Base-by-base conservation (phyloP, 352 stramenopile genomes). In the Globisporangium uncinulatum region DNA sequence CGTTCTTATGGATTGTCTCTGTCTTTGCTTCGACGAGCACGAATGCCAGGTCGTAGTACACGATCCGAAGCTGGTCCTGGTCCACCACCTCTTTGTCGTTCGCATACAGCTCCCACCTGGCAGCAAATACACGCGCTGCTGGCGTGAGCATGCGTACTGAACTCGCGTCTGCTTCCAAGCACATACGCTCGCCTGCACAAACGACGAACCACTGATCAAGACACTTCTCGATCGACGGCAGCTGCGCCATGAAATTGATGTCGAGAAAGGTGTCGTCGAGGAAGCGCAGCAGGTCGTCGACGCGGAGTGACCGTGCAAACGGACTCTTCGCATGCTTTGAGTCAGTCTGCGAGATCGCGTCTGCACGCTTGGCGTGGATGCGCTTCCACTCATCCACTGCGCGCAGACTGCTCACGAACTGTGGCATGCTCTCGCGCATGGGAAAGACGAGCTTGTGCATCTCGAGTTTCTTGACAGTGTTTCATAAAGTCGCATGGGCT, bases 151-250 rank as follows among this genome's bases (percentile, higher is more conserved):
- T 4, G 7, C 17, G 53, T 13, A 4, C 5, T 21, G 14, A 3
- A 6, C 10, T 46, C 41, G 17, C 7, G 6, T n/a, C 20, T 46
- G 41, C 41, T 21, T n/a, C 45, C 24, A 48, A 20, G 20, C 11
- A 21, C 13, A 41, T 7, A 46, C 10, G 11, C 8, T 6, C 20
- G 15, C 20, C 32, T 13, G 0, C 42, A 47, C n/a, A 29, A 4
- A 53, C 10, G 20, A 37, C 53, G 41, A 54, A 89, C 82, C 82
- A 94, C 49, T 76, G 76, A 6, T 82, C 73, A 1, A 92, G 63
- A 48, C 79, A 90, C 51, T 83, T 83, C 37, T 94, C 80, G 44
- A 94, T 92, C 24, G 82, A 92, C 46, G 84, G 84, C 11, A 94
- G 58, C 51, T 89, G 79, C 48, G 87, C 76, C 77, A 91, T 89